Percentiles rank a stretch among this genome's conserved stretches.
These are phyloP conservation scores for Aureobasidium sp. DNA, from an alignment of 2,329 filamentous ascomycete species.

Conservation along the genomic window DNA sequence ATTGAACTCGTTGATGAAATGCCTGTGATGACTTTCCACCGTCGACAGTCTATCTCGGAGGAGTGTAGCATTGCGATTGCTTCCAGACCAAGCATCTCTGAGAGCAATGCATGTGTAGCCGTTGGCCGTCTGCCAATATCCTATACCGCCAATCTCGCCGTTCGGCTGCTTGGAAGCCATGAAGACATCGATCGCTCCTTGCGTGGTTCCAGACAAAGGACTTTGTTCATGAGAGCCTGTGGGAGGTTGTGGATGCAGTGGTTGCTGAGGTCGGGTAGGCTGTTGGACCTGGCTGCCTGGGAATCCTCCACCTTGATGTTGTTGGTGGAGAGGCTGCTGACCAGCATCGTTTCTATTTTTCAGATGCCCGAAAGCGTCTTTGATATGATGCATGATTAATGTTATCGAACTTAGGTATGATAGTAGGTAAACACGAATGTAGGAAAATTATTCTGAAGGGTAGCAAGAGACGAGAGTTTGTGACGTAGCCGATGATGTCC, in stretches of 20 bases:
- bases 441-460: neutral
- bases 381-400: constrained; percentile 1
- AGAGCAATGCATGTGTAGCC: constrained; percentile 25
- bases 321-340: constrained; percentile 2
- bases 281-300: constrained; percentile 8
- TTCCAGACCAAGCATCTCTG: constrained; percentile 20
- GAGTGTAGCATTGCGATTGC: constrained; percentile 18
- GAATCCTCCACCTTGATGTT: neutral
- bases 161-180: constrained; percentile 18
- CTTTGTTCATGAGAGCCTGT: neutral
- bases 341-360: neutral
- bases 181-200: constrained; percentile 21
- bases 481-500: neutral
- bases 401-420: neutral
- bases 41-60: constrained; percentile 16
- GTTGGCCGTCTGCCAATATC: constrained; percentile 26
- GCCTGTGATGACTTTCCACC: constrained; percentile 17
- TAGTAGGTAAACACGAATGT: neutral
- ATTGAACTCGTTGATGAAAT: constrained; percentile 24
- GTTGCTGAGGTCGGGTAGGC: constrained; percentile 2
- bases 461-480: neutral
- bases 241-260: neutral
- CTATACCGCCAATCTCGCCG: constrained; percentile 23
- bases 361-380: neutral
- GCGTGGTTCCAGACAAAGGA: constrained; percentile 15